Evolutionary conservation across 169 alveolate genomes (phyloP).

Genomic region (Cryptosporidium ubiquitum): DNA sequence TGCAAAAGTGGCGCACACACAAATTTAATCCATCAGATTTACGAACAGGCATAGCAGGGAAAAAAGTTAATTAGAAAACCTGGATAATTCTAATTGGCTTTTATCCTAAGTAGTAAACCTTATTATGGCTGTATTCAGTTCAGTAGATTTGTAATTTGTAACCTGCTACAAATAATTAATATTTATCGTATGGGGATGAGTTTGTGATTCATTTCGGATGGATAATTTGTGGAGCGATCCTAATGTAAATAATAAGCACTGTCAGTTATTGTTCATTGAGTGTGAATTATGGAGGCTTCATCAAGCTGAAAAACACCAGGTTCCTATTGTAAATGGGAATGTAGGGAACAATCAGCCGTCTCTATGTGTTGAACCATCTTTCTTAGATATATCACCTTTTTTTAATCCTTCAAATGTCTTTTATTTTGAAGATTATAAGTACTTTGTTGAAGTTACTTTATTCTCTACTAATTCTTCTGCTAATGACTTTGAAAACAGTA

Average conservation of each 20-base stretch:
- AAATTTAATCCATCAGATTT: neutral
- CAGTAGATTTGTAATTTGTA: neutral
- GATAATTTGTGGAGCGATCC: conserved; percentile 23
- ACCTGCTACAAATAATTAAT: neutral
- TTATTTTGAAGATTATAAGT: neutral
- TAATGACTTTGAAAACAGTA: conserved; percentile 7
- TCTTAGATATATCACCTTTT: neutral
- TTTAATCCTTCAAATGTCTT: neutral
- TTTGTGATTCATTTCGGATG: conserved; percentile 48
- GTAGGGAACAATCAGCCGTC: neutral
- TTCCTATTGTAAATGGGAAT: conserved; percentile 31
- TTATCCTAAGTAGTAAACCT: neutral
- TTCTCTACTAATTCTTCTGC: neutral
- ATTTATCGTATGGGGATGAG: conserved; percentile 33
- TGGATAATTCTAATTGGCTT: neutral
- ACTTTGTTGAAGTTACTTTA: conserved; percentile 34
- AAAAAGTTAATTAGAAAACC: neutral
- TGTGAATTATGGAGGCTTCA: conserved; percentile 68
- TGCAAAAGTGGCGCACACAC: conserved; percentile 18
- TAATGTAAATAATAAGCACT: conserved; percentile 10
- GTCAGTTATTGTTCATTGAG: conserved; percentile 39
- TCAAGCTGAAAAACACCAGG: neutral
- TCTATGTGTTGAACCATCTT: neutral
- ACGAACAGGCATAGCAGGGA: neutral
- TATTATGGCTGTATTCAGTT: neutral